Evolutionary conservation across 331 rosid genomes (phyloP), one percentile per base, ranked within the genome.

Genomic region (Quercus lobata): DNA sequence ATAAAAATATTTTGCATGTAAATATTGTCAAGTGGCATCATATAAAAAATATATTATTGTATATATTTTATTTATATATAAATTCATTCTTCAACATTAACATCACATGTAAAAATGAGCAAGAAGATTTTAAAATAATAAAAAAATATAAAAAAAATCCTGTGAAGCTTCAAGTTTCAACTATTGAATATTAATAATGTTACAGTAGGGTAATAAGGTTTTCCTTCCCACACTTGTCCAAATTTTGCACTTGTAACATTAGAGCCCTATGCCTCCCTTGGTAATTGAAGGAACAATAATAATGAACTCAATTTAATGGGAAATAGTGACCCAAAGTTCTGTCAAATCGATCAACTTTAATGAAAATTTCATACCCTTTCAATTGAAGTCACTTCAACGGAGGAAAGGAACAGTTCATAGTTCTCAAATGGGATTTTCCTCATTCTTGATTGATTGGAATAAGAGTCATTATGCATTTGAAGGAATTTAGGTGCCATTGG

Each of bases 321-420:
- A 81, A 83, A 81, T 63, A 78, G 88, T 84, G 83, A 82, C 90
- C 72, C 69, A 75, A 74, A 80, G 96, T 90, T 88, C 81, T 84
- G 96, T 92, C 97, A 89, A 94, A 94, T 94, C 96, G 88, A 92
- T 73, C 87, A 85, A 81, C 89, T 90, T 89, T 79, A 69, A 74
- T 77, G 68, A 72, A 75, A 44, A 75, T 75, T 75, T 82, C 83
- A 52, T 75, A 72, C 80, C 84, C 84, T 76, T 66, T 83, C 86
- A 77, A 89, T 71, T 88, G 75, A 88, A 84, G 92, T 90, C 91
- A 85, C 87, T 83, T 89, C 93, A 83, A 83, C 8, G 76, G 86
- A 19, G 69, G 77, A 49, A 83, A 77, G 80, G 76, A 89, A 60
- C 76, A 73, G 85, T 74, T 69, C 78, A 74, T 77, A 84, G 41